A percentile compares a stretch with the other conserved stretches of the same genome.
phyloP scores from a whole-genome alignment of 176 grass and related monocot genomes.

The Bolboschoenus planiculmis region DNA sequence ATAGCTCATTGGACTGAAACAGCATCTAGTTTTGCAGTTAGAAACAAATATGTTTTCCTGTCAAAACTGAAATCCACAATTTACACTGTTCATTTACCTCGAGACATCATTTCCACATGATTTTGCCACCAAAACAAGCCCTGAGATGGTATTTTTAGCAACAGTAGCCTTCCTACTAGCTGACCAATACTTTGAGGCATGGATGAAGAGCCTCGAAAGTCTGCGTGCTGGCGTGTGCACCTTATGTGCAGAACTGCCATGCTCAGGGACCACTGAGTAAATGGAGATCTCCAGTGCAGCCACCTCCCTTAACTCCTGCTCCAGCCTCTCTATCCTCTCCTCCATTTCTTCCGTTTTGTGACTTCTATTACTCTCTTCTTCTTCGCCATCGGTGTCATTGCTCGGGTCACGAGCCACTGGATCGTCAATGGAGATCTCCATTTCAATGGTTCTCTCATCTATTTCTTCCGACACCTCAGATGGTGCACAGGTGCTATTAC shows the following conservation, averaged over 20 bases:
- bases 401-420: neutral
- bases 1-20: neutral
- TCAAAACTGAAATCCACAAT: neutral
- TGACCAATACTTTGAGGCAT: conserved; percentile 74
- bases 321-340: conserved; percentile 50
- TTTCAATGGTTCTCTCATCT: conserved; percentile 18
- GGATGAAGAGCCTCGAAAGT: conserved; percentile 71
- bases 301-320: conserved; percentile 68
- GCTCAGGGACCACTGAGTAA: conserved; percentile 71
- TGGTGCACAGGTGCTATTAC: neutral
- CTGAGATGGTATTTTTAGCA: conserved; percentile 56
- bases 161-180: conserved; percentile 52
- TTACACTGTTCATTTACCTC: conserved; percentile 35
- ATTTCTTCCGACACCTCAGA: conserved; percentile 22
- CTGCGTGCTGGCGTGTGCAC: conserved; percentile 73
- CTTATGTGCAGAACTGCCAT: conserved; percentile 78
- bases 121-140: conserved; percentile 75
- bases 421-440: conserved; percentile 9
- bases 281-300: conserved; percentile 81
- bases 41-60: neutral
- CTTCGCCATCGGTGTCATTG: conserved; percentile 26
- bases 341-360: conserved; percentile 32
- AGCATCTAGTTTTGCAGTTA: neutral
- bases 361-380: conserved; percentile 18
- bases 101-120: conserved; percentile 82